Evolutionary conservation across 441 rosid genomes (phyloP).

Genomic region (Iberis amara): DNA sequence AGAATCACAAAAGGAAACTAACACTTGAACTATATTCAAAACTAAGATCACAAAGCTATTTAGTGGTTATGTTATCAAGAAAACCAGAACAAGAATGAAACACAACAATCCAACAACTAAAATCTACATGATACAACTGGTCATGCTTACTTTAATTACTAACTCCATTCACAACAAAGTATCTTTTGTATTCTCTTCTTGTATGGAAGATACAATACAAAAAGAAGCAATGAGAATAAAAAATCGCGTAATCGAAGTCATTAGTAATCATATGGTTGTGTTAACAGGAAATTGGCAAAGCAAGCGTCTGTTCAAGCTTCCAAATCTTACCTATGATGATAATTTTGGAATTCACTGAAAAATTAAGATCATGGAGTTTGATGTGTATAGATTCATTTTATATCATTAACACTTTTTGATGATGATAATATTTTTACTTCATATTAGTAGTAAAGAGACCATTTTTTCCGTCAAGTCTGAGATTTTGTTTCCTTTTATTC

Average conservation of each 20-base stretch:
- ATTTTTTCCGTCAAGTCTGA: no score
- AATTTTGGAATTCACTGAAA: slow-evolving; percentile 26
- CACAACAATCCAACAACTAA: slow-evolving; percentile 36
- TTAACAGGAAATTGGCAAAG: slow-evolving; percentile 41
- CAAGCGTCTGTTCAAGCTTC: slow-evolving; percentile 57
- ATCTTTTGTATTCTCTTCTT: slow-evolving; percentile 3
- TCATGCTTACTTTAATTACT: slow-evolving; percentile 26
- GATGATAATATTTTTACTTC: background rate
- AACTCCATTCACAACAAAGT: slow-evolving; percentile 2
- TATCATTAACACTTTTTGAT: no score
- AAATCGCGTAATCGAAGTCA: slow-evolving; percentile 41
- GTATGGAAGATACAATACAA: slow-evolving; percentile 43
- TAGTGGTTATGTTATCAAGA: slow-evolving; percentile 54
- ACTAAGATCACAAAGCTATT: slow-evolving; percentile 57
- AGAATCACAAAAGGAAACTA: slow-evolving; percentile 35
- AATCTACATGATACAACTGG: slow-evolving; percentile 59
- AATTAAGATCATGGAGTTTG: background rate
- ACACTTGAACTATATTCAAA: slow-evolving; percentile 38
- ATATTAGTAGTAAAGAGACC: no score
- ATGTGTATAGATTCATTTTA: no score
- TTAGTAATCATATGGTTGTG: slow-evolving; percentile 66
- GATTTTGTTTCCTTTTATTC: no score
- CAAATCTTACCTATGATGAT: slow-evolving; percentile 39
- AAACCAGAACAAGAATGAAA: slow-evolving; percentile 9
- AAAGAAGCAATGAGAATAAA: slow-evolving; percentile 35